A percentile compares a stretch with the other conserved stretches of the same genome.
These are phyloP conservation scores for Spizellomyces punctatus DNA, from an alignment of 192 early-diverging fungal species.

Conservation along the genomic window DNA sequence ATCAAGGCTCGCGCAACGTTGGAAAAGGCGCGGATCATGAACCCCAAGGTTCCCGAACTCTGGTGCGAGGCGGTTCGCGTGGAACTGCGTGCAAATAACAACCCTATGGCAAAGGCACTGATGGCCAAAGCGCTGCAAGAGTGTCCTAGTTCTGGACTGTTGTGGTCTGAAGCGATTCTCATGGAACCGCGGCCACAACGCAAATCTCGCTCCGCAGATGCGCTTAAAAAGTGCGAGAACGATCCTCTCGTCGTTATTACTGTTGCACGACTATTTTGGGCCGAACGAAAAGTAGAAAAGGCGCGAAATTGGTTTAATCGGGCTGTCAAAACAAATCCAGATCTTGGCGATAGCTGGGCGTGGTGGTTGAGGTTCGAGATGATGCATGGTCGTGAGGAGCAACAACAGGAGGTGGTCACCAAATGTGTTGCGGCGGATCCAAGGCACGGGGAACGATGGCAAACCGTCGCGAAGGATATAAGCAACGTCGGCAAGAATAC, in stretches of 20 bases:
- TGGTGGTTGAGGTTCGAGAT: conserved; percentile 94
- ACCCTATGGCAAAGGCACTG: conserved; percentile 70
- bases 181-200: conserved; percentile 85
- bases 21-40: conserved; percentile 82
- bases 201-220: conserved; percentile 86
- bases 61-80: conserved; percentile 87
- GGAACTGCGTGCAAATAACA: conserved; percentile 73
- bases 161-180: conserved; percentile 90
- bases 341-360: conserved; percentile 92
- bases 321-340: conserved; percentile 78
- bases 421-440: conserved; percentile 81
- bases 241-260: conserved; percentile 78
- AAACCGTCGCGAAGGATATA: conserved; percentile 74
- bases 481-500: conserved; percentile 65
- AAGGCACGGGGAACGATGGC: conserved; percentile 90
- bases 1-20: conserved; percentile 81
- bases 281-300: conserved; percentile 91
- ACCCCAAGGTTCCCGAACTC: conserved; percentile 76
- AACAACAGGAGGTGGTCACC: conserved; percentile 55
- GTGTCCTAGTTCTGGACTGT: conserved; percentile 78
- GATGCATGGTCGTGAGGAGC: conserved; percentile 66
- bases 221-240: conserved; percentile 87
- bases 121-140: conserved; percentile 92
- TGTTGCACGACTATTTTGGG: conserved; percentile 91
- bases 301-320: conserved; percentile 90